Conservation (phyloP, 164 flowering plant genomes). For the Nymphaea colorata region DNA sequence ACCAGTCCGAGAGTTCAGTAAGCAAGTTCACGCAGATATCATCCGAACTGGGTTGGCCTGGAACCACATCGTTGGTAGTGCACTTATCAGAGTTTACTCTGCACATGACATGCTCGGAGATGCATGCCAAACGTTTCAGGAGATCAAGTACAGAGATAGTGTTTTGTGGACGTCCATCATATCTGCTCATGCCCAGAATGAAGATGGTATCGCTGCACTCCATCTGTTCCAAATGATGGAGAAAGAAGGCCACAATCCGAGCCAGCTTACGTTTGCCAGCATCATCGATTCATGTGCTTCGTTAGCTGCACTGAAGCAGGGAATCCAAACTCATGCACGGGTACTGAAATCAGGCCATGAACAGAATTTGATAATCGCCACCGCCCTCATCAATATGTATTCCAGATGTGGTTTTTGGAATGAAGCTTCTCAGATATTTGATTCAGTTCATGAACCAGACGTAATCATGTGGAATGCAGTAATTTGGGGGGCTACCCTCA, state of each 20-base stretch:
- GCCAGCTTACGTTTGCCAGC: slow-evolving; percentile 14
- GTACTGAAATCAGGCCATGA: slow-evolving; percentile 10
- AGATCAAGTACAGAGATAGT: slow-evolving; percentile 34
- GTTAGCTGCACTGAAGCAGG: slow-evolving; percentile 13
- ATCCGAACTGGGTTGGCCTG: slow-evolving; percentile 33
- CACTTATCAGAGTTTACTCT: slow-evolving; percentile 67
- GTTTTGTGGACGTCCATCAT: slow-evolving; percentile 74
- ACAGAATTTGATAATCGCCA: slow-evolving; percentile 9
- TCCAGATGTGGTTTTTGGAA: slow-evolving; percentile 15
- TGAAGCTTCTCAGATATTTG: slow-evolving; percentile 7
- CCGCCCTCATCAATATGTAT: slow-evolving; percentile 12
- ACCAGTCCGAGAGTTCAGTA: slow-evolving; percentile 57
- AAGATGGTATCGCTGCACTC: slow-evolving; percentile 25
- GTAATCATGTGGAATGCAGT: slow-evolving; percentile 20
- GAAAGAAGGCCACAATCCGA: slow-evolving; percentile 8
- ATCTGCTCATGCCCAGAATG: slow-evolving; percentile 83
- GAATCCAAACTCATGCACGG: slow-evolving; percentile 3
- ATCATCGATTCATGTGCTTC: slow-evolving; percentile 9
- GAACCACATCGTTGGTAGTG: slow-evolving; percentile 62
- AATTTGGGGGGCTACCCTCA: slow-evolving; percentile 15
- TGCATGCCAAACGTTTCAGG: slow-evolving; percentile 43
- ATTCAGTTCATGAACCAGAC: slow-evolving; percentile 8
- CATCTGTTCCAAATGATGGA: slow-evolving; percentile 12
- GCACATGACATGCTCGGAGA: slow-evolving; percentile 50
- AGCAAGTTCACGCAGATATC: slow-evolving; percentile 69